Evolutionary conservation across 2,329 filamentous ascomycete species (phyloP), one percentile per base, ranked within the genome.

Genomic region (Sclerotinia subarctica): DNA sequence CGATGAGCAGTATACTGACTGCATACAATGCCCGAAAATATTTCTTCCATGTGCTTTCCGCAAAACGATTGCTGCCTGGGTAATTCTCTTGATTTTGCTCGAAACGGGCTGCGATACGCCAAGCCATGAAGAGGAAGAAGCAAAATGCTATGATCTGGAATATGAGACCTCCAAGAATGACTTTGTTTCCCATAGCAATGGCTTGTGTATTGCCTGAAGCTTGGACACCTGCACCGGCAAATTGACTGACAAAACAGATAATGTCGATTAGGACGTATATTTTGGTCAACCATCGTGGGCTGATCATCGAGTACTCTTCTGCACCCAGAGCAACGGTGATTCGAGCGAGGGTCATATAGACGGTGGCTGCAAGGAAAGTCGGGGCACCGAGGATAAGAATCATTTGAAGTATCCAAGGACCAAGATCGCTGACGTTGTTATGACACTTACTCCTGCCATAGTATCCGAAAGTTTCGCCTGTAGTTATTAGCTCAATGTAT

Each of bases 181-280:
- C 47, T 35, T 51, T 51, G 13, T n/a, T 49, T n/a, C 38, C 44
- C 5, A 51, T 26, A 4, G 29, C 11, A 15, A 63, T 49, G 17
- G 10, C n/a, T 46, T 54, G 42, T 15, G 46, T n/a, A 13, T 68
- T 38, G 1, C 51, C 67, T 11, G 47, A 64, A 15, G 70, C 68
- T 29, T 38, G 44, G 10, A 71, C n/a, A 0, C 60, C 66, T 32
- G 68, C 60, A 49, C 82, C 83, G 2, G 76, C 78, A 8, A 78
- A 76, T 71, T 85, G 84, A 0, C 80, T 76, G 21, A 81, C 51
- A 69, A 85, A 82, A 1, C 80, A 82, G 4, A 83, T 46, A 1
- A 85, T 75, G 67, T 85, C 83, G 21, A 82, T 83, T 4, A 78
- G 69, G 3, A 85, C 82, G 68, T 85, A 86, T 29, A 85, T 74